Evolutionary conservation across 192 early-diverging fungal genomes (phyloP).

Genomic region (Phlyctochytrium arcticum): DNA sequence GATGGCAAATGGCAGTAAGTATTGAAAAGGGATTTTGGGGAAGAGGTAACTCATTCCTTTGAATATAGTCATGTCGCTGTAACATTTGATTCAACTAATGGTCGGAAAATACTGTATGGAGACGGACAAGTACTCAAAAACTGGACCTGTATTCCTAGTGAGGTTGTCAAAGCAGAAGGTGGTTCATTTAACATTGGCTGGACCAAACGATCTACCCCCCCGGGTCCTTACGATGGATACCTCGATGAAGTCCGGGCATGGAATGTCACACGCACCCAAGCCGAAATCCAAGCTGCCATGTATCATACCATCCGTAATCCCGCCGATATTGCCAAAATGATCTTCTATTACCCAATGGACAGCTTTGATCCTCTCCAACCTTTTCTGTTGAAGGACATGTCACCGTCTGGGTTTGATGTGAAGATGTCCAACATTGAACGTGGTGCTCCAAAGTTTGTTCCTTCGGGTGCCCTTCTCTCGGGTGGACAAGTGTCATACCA

Average conservation of each 20-base stretch:
- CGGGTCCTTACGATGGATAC: background rate
- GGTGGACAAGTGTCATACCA: background rate
- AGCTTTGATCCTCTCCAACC: background rate
- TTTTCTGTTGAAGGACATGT: background rate
- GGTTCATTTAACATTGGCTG: background rate
- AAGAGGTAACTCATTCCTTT: no score
- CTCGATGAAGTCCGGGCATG: conserved; percentile 4
- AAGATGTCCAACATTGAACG: conserved; percentile 4
- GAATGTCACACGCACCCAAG: conserved; percentile 5
- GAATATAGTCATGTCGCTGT: conserved; percentile 1
- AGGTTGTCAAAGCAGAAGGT: background rate
- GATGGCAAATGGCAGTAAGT: background rate
- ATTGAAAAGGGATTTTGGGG: background rate
- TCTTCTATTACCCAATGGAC: conserved; percentile 9
- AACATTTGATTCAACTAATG: background rate
- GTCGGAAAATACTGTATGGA: background rate
- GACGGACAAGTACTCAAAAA: background rate
- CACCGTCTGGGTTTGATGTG: background rate
- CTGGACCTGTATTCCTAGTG: background rate
- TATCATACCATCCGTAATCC: background rate
- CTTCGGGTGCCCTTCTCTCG: background rate
- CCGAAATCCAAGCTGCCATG: conserved; percentile 1
- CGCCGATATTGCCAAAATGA: background rate
- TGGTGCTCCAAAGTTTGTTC: background rate
- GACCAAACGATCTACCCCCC: background rate